Evolutionary conservation across 352 stramenopile genomes (phyloP), one percentile per base, ranked within the genome.

Genomic region (Globisporangium ultimum): DNA sequence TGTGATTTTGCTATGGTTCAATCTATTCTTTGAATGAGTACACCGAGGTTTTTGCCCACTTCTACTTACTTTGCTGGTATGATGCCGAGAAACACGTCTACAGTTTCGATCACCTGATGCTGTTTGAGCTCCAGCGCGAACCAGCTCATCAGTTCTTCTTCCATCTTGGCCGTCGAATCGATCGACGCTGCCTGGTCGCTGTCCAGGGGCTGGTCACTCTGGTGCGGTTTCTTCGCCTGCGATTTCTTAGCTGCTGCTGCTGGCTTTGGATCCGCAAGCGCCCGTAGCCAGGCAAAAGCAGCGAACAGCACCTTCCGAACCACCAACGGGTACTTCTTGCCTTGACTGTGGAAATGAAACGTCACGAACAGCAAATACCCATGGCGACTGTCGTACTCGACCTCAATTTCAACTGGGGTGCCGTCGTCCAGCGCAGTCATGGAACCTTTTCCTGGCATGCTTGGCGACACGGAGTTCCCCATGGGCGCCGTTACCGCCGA

Each of bases 321-420:
- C 20, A 61, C 6, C 24, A 24, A 53, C 11, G 22, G 55, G 41
- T 53, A 36, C 22, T 54, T 61, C 43, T 51, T 59, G 15, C 51
- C 24, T 58, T 14, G 21, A 18, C 5, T 42, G 15, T 72, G 74
- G 48, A 83, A 82, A 40, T 70, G 71, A 58, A 87, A 80, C 20
- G 60, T 78, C 45, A 82, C 70, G 20, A 77, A 78, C n/a, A 83
- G 69, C 40, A 85, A 22, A 36, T 80, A 85, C 12, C 68, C 74
- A 40, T 82, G 71, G 21, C 74, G 72, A 55, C 74, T 81, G 53
- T 87, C 58, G 59, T 89, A 80, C 58, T 83, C 67, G 10, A 91
- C 74, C 52, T 94, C 87, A 6, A 98, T 77, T 50, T 81, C 72
- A 13, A 96, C 88, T 10, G 75, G 74, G 40, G 74, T 64, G 4